Conservation (phyloP, 441 rosid genomes). For the Raphanus hybrid region DNA sequence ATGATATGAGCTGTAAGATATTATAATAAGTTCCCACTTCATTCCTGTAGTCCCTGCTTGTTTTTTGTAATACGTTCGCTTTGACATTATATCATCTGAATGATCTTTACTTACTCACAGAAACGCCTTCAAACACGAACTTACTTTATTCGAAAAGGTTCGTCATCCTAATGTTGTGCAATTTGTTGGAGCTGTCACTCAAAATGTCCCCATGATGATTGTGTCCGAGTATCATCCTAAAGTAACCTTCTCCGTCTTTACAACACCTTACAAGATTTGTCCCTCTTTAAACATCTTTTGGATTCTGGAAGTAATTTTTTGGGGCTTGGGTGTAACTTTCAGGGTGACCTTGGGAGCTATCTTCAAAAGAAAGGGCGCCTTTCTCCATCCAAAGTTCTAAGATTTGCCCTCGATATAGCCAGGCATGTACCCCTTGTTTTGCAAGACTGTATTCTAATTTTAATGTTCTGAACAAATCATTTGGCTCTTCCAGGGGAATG, state of each 20-base stretch:
- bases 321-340: constrained; percentile 39
- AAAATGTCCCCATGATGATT: constrained; percentile 97
- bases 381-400: constrained; percentile 74
- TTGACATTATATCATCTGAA: constrained; percentile 8
- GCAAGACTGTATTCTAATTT: constrained; percentile 3
- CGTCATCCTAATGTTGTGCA: constrained; percentile 98
- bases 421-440: constrained; percentile 53
- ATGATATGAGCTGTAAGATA: constrained; percentile 21
- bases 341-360: constrained; percentile 92
- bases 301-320: constrained; percentile 14
- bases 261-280: background rate
- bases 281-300: constrained; percentile 6
- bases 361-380: constrained; percentile 94
- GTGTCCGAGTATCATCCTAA: constrained; percentile 86
- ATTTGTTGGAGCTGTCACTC: constrained; percentile 99
- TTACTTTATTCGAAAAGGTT: constrained; percentile 83
- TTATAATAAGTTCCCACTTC: background rate
- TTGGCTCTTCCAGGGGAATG: constrained; percentile 78
- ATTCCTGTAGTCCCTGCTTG: background rate
- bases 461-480: constrained; percentile 9
- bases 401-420: constrained; percentile 90
- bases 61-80: background rate
- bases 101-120: constrained; percentile 49
- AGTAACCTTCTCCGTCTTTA: constrained; percentile 52
- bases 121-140: constrained; percentile 86